Evolutionary conservation across 164 flowering plant species (phyloP), one percentile per base, ranked within the genome.

Genomic region (Macadamia tetraphylla): DNA sequence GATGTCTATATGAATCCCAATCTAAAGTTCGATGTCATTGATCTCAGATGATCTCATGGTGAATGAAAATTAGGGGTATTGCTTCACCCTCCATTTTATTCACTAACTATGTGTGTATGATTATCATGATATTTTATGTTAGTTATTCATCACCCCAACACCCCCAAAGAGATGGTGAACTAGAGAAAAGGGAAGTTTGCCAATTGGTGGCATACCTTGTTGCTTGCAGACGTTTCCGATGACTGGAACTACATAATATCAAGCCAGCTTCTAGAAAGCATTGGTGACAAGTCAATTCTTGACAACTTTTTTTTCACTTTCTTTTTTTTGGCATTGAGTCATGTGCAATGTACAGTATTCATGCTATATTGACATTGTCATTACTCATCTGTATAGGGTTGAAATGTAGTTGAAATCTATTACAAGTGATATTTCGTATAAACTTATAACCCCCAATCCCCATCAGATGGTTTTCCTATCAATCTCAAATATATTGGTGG

Each of bases 1-100:
- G 96, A 94, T 81, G 95, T 94, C 44, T 94, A 90, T 75, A 83
- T 94, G 88, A 84, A 85, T 70, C 89, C 96, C 44, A 77, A 71
- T 44, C 71, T 86, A 66, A 88, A 81, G 70, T 85, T 88, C 81
- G 97, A 94, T 30, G 86, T 90, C 76, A 85, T 94, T 75, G 99
- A 94, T 81, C 94, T 94, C 32, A 84, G 95, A 23, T 94, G 81
- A 90, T 72, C 9, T 48, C 57, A 11, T 48, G 35, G 40, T 35
- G 40, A 5, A 35, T 35, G 40, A 35, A 35, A 35, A 2, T 35
- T 35, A 35, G 3, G 40, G 40, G 40, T 35, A 35, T 2, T 35
- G 5, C 40, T 35, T 17, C 40, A 42, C 17, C 49, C 63, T 14
- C 14, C 17, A 57, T 43, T 44, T 6, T 62, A 35, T 62, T 70